Conservation (phyloP, 2,329 filamentous ascomycete genomes). For the Fusarium sororula region DNA sequence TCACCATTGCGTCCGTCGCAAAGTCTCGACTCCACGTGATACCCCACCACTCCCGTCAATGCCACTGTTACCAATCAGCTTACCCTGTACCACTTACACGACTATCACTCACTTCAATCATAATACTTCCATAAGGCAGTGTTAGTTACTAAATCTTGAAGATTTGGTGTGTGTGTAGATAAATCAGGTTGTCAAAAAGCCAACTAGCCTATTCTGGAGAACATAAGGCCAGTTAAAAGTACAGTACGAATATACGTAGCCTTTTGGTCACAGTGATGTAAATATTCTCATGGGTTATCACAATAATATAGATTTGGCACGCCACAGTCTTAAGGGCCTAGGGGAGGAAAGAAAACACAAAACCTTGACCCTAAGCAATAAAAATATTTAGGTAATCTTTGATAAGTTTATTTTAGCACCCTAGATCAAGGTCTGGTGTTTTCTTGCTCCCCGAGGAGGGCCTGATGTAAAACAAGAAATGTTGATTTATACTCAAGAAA, state of each 20-base stretch:
- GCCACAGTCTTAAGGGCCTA: neutral
- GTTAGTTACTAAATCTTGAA: too few species aligned
- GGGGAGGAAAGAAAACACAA: too few species aligned
- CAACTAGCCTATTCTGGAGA: too few species aligned
- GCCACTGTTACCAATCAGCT: neutral
- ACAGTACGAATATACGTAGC: too few species aligned
- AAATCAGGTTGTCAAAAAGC: accelerated
- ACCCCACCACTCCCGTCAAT: slow-evolving; percentile 7
- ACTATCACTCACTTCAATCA: neutral
- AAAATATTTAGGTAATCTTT: too few species aligned
- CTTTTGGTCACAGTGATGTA: too few species aligned
- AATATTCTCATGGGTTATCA: neutral
- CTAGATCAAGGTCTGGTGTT: too few species aligned
- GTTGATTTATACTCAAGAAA: neutral
- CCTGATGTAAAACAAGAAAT: neutral
- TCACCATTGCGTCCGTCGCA: slow-evolving; percentile 19
- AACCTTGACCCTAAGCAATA: too few species aligned
- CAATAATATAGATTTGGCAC: neutral
- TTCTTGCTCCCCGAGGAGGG: too few species aligned
- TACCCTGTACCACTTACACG: slow-evolving; percentile 35
- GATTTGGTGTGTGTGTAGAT: accelerated
- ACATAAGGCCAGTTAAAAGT: neutral
- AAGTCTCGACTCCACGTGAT: slow-evolving; percentile 35
- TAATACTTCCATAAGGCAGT: too few species aligned
- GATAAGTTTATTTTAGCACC: too few species aligned